These are phyloP conservation scores for Vicia faba DNA, from an alignment of 306 rosid genomes.

Conservation along the genomic window DNA sequence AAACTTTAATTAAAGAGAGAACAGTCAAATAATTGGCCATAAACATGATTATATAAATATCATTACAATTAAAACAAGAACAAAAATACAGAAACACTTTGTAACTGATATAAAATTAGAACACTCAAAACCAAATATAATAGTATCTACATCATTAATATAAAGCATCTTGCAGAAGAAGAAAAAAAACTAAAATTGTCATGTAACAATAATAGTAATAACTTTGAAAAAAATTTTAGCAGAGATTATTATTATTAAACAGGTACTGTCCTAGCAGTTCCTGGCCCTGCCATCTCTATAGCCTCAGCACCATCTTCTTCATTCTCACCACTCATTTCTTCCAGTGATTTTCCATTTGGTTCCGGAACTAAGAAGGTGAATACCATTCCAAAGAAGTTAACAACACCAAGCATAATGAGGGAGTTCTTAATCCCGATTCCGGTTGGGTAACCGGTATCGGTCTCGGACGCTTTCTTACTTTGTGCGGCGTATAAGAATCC, in stretches of 20 bases:
- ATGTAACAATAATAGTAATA: not conserved
- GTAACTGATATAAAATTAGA: not conserved
- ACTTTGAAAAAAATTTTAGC: not conserved
- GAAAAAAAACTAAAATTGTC: constrained; percentile 3
- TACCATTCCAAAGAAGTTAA: constrained; percentile 66
- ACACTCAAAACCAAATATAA: not conserved
- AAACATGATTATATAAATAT: not conserved
- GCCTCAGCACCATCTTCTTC: constrained; percentile 41
- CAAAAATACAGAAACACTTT: not conserved
- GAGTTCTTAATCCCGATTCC: constrained; percentile 73
- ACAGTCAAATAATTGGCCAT: not conserved
- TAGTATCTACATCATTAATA: constrained; percentile 6
- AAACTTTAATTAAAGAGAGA: no score
- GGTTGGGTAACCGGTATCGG: constrained; percentile 74
- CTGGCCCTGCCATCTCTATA: constrained; percentile 5
- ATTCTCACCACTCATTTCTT: constrained; percentile 80
- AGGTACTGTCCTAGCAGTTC: constrained; percentile 47
- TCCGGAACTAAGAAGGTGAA: constrained; percentile 83
- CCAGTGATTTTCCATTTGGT: constrained; percentile 81
- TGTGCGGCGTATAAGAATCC: constrained; percentile 83
- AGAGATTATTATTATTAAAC: constrained; percentile 37
- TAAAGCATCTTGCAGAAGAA: not conserved
- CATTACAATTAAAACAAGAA: not conserved
- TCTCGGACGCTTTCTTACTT: constrained; percentile 49
- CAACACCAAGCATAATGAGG: constrained; percentile 34